Evolutionary conservation across 208 protist genomes (phyloP).

Genomic region (Crithidia expoeki): DNA sequence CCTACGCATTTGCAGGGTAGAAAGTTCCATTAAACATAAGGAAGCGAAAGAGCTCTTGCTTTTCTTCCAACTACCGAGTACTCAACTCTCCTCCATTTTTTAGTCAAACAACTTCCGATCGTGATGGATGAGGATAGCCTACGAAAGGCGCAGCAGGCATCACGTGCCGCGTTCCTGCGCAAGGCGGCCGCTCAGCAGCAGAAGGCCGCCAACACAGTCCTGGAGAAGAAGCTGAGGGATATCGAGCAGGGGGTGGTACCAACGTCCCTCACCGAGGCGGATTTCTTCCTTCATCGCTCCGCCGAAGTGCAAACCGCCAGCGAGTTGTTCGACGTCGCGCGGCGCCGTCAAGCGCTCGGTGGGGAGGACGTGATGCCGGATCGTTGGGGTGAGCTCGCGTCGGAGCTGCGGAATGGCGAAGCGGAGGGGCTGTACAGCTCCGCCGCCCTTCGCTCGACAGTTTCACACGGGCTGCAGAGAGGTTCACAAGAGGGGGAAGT

Average conservation of each 20-base stretch:
- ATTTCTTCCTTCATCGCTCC: conserved; percentile 69
- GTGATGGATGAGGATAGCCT: conserved; percentile 66
- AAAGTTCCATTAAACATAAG: too few relatives aligned
- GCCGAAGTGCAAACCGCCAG: conserved; percentile 66
- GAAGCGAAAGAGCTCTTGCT: too few relatives aligned
- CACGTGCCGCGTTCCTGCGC: conserved; percentile 72
- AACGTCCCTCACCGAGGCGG: conserved; percentile 57
- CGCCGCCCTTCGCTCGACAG: neutral
- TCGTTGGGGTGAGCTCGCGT: conserved; percentile 10
- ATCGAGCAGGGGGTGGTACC: conserved; percentile 81
- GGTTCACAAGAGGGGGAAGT: neutral
- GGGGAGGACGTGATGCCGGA: conserved; percentile 30
- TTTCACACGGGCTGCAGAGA: neutral
- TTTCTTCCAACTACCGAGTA: too few relatives aligned
- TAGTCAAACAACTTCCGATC: neutral
- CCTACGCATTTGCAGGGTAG: too few relatives aligned
- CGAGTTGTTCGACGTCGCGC: conserved; percentile 64
- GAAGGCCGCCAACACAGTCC: conserved; percentile 61
- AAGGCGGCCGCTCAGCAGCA: conserved; percentile 62
- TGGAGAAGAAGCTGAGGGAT: conserved; percentile 78
- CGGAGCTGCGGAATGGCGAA: neutral
- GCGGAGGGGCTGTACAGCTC: neutral
- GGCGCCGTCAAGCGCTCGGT: conserved; percentile 52
- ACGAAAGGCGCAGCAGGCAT: conserved; percentile 67
- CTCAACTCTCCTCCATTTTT: too few relatives aligned